phyloP scores from a whole-genome alignment of 1,284 basidiomycete genomes.

The Austroboletus niveus region DNA sequence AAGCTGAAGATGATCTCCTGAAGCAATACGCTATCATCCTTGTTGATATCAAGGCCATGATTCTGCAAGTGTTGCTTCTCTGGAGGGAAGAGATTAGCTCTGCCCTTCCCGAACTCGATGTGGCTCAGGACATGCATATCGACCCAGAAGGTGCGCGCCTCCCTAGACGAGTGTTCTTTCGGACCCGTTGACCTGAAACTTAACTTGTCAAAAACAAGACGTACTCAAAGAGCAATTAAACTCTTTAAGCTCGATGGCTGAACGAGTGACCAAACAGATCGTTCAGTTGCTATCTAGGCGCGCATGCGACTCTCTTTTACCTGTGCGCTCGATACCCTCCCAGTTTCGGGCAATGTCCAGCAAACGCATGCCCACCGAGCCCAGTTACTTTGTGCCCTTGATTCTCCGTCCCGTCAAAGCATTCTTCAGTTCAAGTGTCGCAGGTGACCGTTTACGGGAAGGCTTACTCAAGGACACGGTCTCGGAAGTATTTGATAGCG shows the following conservation, averaged over 20 bases:
- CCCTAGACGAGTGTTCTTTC: background rate
- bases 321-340: conserved; percentile 85
- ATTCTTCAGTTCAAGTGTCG: conserved; percentile 67
- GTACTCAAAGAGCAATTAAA: conserved; percentile 55
- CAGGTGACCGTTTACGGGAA: conserved; percentile 57
- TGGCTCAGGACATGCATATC: conserved; percentile 37
- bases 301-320: conserved; percentile 81
- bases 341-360: conserved; percentile 83
- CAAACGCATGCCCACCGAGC: conserved; percentile 66
- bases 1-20: conserved; percentile 60
- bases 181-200: background rate
- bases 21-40: conserved; percentile 63
- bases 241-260: conserved; percentile 46
- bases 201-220: conserved; percentile 37
- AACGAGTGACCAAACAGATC: conserved; percentile 62
- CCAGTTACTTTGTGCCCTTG: conserved; percentile 81
- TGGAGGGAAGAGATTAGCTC: conserved; percentile 68
- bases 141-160: conserved; percentile 50
- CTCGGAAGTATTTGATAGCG: conserved; percentile 68
- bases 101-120: conserved; percentile 46
- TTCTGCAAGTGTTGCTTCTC: conserved; percentile 47
- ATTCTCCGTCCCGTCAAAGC: conserved; percentile 81
- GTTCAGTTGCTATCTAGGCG: conserved; percentile 72
- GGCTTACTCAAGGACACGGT: conserved; percentile 56
- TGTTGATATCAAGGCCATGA: conserved; percentile 61